Percentiles rank a stretch among this genome's conserved stretches.
phyloP scores from a whole-genome alignment of 2,329 filamentous ascomycete species.

The Colletotrichum somersetense region DNA sequence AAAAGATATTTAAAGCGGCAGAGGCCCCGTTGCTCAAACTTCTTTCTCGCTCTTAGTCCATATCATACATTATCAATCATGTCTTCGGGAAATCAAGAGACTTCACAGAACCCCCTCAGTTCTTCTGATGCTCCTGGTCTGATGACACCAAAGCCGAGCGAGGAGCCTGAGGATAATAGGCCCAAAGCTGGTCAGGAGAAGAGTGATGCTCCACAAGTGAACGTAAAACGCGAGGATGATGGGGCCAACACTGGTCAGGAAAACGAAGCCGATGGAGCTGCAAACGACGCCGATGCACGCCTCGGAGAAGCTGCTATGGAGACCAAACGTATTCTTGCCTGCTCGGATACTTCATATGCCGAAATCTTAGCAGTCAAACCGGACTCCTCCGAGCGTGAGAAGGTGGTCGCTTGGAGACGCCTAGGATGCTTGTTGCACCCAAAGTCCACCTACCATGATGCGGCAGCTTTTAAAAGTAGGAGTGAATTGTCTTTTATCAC shows the following conservation, averaged over 20 bases:
- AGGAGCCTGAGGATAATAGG: not conserved
- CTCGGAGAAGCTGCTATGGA: not conserved
- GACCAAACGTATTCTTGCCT: slow-evolving; percentile 4
- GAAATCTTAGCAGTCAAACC: slow-evolving; percentile 10
- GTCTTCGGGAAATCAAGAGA: not conserved
- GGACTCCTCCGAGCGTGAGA: not conserved
- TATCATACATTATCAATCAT: slow-evolving; percentile 1
- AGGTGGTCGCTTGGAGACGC: not conserved
- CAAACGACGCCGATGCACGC: not conserved
- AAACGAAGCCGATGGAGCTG: not conserved
- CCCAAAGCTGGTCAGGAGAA: not conserved
- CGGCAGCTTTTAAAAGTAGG: slow-evolving; percentile 11
- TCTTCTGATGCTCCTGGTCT: not conserved
- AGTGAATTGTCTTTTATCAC: not conserved
- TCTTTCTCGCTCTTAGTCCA: not conserved
- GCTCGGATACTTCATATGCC: not conserved
- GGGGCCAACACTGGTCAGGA: no score
- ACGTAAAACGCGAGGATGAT: not conserved
- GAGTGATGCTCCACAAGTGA: not conserved
- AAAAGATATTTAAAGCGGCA: slow-evolving; percentile 4
- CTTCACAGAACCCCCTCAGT: no score
- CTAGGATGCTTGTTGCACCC: slow-evolving; percentile 9
- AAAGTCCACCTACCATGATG: not conserved
- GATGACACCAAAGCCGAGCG: not conserved
- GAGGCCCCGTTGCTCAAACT: slow-evolving; percentile 1